Evolutionary conservation across 2,329 filamentous ascomycete species (phyloP).

Genomic region (Penicillium brasilianum): DNA sequence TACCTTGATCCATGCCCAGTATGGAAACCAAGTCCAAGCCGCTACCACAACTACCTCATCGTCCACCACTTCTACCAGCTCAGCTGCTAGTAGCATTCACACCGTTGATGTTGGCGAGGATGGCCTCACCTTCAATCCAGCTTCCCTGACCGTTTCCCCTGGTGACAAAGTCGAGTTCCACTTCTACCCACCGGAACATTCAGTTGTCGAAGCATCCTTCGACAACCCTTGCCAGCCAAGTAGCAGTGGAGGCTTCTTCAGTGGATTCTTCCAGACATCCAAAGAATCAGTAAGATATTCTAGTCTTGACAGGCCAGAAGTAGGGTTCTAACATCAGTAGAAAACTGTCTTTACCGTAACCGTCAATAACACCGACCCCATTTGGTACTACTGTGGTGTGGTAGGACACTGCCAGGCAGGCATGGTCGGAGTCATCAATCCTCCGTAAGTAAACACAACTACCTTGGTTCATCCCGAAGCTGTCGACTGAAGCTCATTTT

Average conservation of each 20-base stretch:
- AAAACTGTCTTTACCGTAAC: constrained; percentile 71
- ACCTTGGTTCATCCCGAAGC: background rate
- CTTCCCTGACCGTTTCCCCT: constrained; percentile 49
- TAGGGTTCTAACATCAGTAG: constrained; percentile 2
- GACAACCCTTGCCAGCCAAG: constrained; percentile 56
- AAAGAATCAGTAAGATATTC: background rate
- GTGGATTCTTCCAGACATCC: constrained; percentile 9
- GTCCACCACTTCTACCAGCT: constrained; percentile 10
- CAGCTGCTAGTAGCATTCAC: constrained; percentile 31
- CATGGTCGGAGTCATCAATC: constrained; percentile 77
- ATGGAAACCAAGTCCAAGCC: background rate
- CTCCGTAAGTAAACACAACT: background rate
- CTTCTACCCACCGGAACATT: constrained; percentile 58
- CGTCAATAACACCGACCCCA: constrained; percentile 70
- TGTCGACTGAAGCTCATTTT: background rate
- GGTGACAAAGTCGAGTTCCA: constrained; percentile 61
- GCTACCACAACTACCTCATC: constrained; percentile 5
- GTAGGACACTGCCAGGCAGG: constrained; percentile 74
- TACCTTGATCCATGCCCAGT: background rate
- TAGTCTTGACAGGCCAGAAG: too few relatives aligned
- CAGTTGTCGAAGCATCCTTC: constrained; percentile 57
- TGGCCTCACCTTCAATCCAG: constrained; percentile 52
- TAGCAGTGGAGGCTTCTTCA: constrained; percentile 48
- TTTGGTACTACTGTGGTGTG: constrained; percentile 82
- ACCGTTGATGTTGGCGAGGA: constrained; percentile 52